Percentiles rank a stretch among this genome's conserved stretches.
phyloP scores from a whole-genome alignment of 2,329 filamentous ascomycete genomes.

The Cladosporium austrohemisphaericum region DNA sequence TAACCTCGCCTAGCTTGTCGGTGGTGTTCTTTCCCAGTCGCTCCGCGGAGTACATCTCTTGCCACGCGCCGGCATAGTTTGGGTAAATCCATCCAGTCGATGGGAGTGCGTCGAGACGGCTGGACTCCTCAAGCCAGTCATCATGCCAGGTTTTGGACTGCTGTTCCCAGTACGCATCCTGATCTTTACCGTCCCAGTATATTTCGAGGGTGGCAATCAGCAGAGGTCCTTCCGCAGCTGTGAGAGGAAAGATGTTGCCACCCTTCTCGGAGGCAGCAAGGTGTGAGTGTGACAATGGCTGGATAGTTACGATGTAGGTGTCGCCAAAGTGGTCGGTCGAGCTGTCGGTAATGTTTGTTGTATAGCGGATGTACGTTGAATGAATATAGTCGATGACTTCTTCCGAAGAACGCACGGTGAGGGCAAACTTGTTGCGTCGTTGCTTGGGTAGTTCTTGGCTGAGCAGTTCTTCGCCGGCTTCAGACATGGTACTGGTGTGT shows the following conservation, averaged over 20 bases:
- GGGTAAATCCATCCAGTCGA: conserved; percentile 26
- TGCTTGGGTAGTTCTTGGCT: conserved; percentile 16
- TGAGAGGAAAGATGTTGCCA: conserved; percentile 22
- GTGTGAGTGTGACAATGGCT: conserved; percentile 22
- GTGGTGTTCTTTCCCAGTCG: conserved; percentile 27
- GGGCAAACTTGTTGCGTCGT: conserved; percentile 22
- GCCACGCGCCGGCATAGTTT: conserved; percentile 35
- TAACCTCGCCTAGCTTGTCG: conserved; percentile 27
- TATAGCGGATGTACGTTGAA: conserved; percentile 15
- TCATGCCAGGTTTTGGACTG: conserved; percentile 11
- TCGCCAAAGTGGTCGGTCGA: conserved; percentile 2
- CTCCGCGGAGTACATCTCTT: conserved; percentile 29
- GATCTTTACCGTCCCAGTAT: conserved; percentile 16
- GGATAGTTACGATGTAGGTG: conserved; percentile 18
- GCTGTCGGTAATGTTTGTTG: conserved; percentile 16
- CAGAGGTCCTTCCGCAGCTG: conserved; percentile 15
- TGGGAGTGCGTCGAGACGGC: not conserved
- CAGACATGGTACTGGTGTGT: conserved; percentile 17
- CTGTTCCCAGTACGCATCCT: conserved; percentile 18
- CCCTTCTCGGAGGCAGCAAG: conserved; percentile 17
- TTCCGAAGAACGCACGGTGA: conserved; percentile 17
- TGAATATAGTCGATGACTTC: conserved; percentile 19
- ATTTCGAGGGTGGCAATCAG: conserved; percentile 21
- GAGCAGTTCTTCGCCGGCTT: conserved; percentile 19
- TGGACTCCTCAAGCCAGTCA: conserved; percentile 11